These are phyloP conservation scores for Mycena albidolilacea DNA, from an alignment of 768 basidiomycete genomes.

Conservation along the genomic window DNA sequence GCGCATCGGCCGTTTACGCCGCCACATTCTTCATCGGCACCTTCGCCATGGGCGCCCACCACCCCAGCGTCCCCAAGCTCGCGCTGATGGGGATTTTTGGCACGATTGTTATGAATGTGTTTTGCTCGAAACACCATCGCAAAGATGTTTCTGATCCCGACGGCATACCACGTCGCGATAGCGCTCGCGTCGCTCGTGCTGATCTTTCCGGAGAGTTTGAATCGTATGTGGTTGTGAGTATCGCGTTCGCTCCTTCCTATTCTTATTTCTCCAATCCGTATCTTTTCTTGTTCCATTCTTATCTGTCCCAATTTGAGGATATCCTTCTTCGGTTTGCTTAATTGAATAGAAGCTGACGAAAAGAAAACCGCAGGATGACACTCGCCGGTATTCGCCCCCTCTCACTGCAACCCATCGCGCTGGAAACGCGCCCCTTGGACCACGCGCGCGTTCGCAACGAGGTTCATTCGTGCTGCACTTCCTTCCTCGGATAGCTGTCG, in stretches of 20 bases:
- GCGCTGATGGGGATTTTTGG: constrained; percentile 59
- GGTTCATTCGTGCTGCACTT: no score
- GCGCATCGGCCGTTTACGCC: constrained; percentile 61
- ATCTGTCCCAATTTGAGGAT: no score
- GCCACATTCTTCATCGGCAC: constrained; percentile 61
- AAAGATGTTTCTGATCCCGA: constrained; percentile 57
- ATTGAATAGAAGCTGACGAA: no score
- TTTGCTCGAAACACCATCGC: constrained; percentile 54
- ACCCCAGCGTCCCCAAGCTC: constrained; percentile 58
- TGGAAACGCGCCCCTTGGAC: constrained; percentile 53
- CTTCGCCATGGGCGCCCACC: constrained; percentile 54
- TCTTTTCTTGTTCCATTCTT: no score
- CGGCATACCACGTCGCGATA: constrained; percentile 57
- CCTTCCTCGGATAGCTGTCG: no score
- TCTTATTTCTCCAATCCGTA: no score
- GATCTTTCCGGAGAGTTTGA: constrained; percentile 62
- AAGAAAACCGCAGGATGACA: no score
- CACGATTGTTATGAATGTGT: constrained; percentile 60
- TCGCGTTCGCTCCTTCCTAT: background rate
- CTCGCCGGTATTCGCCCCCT: constrained; percentile 29
- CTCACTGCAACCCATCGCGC: constrained; percentile 51
- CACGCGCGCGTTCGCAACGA: no score
- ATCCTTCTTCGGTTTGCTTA: no score
- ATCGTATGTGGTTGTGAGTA: constrained; percentile 57
- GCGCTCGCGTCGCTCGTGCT: constrained; percentile 56